phyloP scores from a whole-genome alignment of 2,329 filamentous ascomycete species.

The Botrytis squamosa region DNA sequence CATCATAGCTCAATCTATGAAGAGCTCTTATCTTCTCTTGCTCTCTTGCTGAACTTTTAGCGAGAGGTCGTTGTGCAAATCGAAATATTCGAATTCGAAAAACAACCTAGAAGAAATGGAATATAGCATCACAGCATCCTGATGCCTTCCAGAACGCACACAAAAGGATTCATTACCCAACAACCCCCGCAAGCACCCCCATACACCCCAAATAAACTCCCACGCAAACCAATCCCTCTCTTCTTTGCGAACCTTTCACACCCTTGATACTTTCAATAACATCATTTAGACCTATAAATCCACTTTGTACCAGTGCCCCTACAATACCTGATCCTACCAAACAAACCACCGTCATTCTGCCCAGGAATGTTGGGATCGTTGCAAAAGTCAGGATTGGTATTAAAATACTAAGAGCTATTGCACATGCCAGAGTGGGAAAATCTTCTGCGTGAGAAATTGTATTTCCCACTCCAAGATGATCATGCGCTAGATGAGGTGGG shows the following conservation, averaged over 20 bases:
- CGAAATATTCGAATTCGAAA: not conserved
- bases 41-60: accelerated
- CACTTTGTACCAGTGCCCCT: slow-evolving; percentile 29
- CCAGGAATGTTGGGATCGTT: slow-evolving; percentile 55
- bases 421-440: slow-evolving; percentile 42
- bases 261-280: not conserved
- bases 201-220: slow-evolving; percentile 36
- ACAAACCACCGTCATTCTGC: slow-evolving; percentile 56
- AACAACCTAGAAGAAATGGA: too few species aligned
- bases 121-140: not conserved
- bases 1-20: too few species aligned
- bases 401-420: slow-evolving; percentile 53
- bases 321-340: slow-evolving; percentile 50
- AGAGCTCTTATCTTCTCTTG: not conserved
- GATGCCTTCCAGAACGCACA: not conserved
- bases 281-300: slow-evolving; percentile 19
- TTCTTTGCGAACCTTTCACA: slow-evolving; percentile 22
- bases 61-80: accelerated
- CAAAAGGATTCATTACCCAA: slow-evolving; percentile 18
- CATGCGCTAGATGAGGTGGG: not conserved
- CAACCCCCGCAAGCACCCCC: slow-evolving; percentile 35
- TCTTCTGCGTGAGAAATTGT: slow-evolving; percentile 37
- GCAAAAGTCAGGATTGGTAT: slow-evolving; percentile 59
- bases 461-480: not conserved
- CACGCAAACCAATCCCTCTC: slow-evolving; percentile 32